phyloP scores from a whole-genome alignment of 2,329 filamentous ascomycete species.

The Clonostachys byssicola region DNA sequence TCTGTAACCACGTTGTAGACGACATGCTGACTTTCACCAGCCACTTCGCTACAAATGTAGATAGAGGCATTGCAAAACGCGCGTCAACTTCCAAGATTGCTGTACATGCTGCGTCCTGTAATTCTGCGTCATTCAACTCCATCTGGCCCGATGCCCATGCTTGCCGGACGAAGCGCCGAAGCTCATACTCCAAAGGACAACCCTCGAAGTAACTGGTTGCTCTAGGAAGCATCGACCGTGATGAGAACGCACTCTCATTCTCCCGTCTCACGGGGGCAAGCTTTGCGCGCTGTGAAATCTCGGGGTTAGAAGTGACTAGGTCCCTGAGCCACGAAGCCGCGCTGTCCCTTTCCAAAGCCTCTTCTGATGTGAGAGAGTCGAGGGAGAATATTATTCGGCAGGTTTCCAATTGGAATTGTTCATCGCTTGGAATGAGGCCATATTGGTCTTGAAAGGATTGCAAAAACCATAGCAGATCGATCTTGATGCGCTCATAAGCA shows the following conservation, averaged over 20 bases:
- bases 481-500: constrained; percentile 57
- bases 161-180: constrained; percentile 45
- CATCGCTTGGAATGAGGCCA: constrained; percentile 38
- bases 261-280: constrained; percentile 41
- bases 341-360: constrained; percentile 35
- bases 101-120: constrained; percentile 54
- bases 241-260: constrained; percentile 39
- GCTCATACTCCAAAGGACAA: constrained; percentile 49
- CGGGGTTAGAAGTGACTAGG: constrained; percentile 45
- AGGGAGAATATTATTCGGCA: constrained; percentile 50
- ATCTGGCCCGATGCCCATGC: constrained; percentile 48
- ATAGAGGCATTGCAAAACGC: constrained; percentile 41
- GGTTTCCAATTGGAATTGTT: constrained; percentile 53
- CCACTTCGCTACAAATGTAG: constrained; percentile 49
- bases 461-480: constrained; percentile 50
- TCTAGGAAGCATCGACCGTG: constrained; percentile 40
- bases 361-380: constrained; percentile 18
- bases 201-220: constrained; percentile 53
- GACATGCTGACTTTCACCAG: constrained; percentile 45
- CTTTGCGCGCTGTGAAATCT: constrained; percentile 34
- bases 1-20: constrained; percentile 48
- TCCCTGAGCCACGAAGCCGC: constrained; percentile 53
- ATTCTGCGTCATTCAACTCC: constrained; percentile 53
- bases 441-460: constrained; percentile 35
- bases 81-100: constrained; percentile 51